Evolutionary conservation across 129 eudicot species (phyloP), one percentile per base, ranked within the genome.

Genomic region (Tagetes patula): DNA sequence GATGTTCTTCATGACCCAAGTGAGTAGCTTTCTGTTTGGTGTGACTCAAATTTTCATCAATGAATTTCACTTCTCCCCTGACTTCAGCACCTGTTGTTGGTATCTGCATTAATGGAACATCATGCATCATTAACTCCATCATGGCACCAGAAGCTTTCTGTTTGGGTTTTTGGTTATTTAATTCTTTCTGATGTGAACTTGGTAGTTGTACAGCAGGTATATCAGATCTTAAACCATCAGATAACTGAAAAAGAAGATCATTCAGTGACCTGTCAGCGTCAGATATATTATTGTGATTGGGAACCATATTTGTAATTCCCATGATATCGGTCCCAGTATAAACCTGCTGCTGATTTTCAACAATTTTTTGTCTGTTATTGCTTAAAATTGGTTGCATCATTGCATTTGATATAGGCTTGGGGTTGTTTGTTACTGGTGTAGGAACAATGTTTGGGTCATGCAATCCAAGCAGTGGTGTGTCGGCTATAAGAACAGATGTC

Each of bases 11-110:
- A 50, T 63, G 70, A 52, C 70, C 83, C 67, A 68, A 27, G 50
- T 83, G 71, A 59, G 64, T 79, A 63, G 60, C 63, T 58, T 55
- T 69, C 66, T 72, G 80, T 65, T 75, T 77, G 42, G 77, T 48
- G 50, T 79, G 71, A 67, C 69, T 78, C 4, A 75, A 38, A 43
- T 76, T 69, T 48, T 83, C 89, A 59, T 85, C 84, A 41, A 76
- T 69, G 49, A 85, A 76, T 64, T 87, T 76, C 46, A 76, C 84
- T 48, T 81, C 88, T 73, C 77, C 71, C 72, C 68, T 77, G 36
- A 13, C 41, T 11, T 67, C 77, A 72, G 75, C 79, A 62, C 47
- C 82, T 8, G 77, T 67, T 10, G 70, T 50, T 53, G 74, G 75
- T 71, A 74, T 68, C 32, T 82, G 82, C 60, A 42, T 61, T 42